These are phyloP conservation scores for Phytopythium helicoides DNA, from an alignment of 352 stramenopile genomes.

Conservation along the genomic window DNA sequence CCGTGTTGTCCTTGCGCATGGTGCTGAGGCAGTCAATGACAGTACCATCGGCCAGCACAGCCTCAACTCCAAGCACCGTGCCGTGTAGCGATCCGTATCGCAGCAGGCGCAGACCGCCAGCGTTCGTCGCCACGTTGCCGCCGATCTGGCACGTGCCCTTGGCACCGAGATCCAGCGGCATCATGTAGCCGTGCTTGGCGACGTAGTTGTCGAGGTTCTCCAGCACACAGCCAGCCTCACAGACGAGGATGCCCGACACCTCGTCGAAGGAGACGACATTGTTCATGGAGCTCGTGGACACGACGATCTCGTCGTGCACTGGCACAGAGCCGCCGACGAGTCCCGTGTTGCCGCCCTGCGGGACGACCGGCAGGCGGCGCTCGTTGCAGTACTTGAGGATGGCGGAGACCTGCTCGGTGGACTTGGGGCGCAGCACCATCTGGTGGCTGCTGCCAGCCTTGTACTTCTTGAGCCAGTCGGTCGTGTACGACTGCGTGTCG, in stretches of 20 bases:
- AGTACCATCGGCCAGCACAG: conserved; percentile 91
- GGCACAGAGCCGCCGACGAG: conserved; percentile 94
- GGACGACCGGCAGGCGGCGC: conserved; percentile 87
- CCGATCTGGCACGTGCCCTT: conserved; percentile 98
- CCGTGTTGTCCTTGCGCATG: conserved; percentile 98
- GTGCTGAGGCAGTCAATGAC: conserved; percentile 90
- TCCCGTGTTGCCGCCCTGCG: conserved; percentile 96
- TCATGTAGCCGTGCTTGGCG: conserved; percentile 82
- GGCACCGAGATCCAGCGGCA: conserved; percentile 96
- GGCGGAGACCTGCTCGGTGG: conserved; percentile 80
- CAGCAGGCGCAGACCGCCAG: conserved; percentile 92
- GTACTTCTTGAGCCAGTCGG: conserved; percentile 89
- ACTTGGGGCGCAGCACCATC: conserved; percentile 87
- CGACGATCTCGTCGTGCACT: conserved; percentile 92
- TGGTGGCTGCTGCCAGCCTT: conserved; percentile 48
- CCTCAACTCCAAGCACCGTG: conserved; percentile 94
- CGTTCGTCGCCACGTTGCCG: conserved; percentile 96
- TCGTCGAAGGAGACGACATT: conserved; percentile 90
- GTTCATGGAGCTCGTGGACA: conserved; percentile 92
- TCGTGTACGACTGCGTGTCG: conserved; percentile 66
- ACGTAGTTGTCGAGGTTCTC: conserved; percentile 92
- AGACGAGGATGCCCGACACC: conserved; percentile 78
- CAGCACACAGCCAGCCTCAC: conserved; percentile 93
- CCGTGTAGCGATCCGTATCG: conserved; percentile 95
- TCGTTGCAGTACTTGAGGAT: conserved; percentile 94